Conservation (phyloP, 2,329 filamentous ascomycete genomes). For the Metarhizium rileyi region DNA sequence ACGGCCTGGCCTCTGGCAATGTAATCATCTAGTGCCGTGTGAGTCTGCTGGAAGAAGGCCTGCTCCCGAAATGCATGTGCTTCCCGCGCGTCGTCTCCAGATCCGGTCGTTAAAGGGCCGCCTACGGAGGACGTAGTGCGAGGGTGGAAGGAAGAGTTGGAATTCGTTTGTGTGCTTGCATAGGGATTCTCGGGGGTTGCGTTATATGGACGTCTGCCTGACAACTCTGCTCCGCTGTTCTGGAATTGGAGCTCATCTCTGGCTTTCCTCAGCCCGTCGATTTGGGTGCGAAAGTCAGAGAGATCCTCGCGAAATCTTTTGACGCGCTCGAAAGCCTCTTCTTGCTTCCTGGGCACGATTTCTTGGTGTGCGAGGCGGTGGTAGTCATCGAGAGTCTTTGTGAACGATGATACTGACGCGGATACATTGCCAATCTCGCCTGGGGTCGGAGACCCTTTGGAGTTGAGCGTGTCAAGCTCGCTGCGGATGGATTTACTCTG, state of each 20-base stretch:
- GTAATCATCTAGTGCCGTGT: conserved; percentile 85
- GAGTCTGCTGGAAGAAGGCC: conserved; percentile 73
- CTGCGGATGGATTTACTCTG: conserved; percentile 72
- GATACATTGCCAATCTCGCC: conserved; percentile 57
- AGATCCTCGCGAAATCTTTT: conserved; percentile 80
- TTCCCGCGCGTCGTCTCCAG: conserved; percentile 61
- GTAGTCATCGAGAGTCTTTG: conserved; percentile 90
- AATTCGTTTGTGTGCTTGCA: conserved; percentile 39
- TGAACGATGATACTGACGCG: conserved; percentile 69
- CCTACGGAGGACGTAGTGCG: conserved; percentile 30
- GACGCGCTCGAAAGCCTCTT: conserved; percentile 78
- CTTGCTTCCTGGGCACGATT: conserved; percentile 80
- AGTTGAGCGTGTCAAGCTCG: conserved; percentile 63
- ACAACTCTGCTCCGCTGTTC: conserved; percentile 65
- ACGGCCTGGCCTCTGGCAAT: conserved; percentile 86
- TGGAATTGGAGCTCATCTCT: conserved; percentile 63
- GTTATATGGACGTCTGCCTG: conserved; percentile 71
- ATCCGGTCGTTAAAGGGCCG: conserved; percentile 27
- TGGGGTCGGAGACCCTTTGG: conserved; percentile 51
- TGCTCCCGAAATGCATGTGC: conserved; percentile 81
- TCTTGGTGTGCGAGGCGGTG: conserved; percentile 76
- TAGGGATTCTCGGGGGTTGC: conserved; percentile 93
- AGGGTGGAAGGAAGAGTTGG: conserved; percentile 28
- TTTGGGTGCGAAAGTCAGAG: conserved; percentile 65
- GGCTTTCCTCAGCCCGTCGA: conserved; percentile 67